phyloP scores from a whole-genome alignment of 2,329 filamentous ascomycete species.

The Talaromyces albobiverticillius region DNA sequence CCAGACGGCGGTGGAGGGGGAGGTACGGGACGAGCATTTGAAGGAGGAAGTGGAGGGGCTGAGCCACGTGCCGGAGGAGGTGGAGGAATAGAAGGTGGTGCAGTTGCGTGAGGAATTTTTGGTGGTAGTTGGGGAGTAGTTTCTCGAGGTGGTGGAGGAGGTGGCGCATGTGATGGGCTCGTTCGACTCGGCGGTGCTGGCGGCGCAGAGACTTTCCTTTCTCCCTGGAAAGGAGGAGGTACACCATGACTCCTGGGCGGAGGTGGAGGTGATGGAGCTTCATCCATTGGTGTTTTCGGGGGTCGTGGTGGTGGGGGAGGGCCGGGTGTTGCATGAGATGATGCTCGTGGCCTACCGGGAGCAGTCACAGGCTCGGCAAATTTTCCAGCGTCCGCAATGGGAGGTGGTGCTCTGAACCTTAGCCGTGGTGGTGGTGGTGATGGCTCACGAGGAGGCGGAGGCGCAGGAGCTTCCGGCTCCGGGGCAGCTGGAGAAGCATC shows the following conservation, averaged over 20 bases:
- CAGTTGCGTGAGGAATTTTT: conserved; percentile 36
- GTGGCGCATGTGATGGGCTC: conserved; percentile 60
- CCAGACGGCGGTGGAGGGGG: conserved; percentile 34
- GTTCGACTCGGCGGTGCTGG: conserved; percentile 70
- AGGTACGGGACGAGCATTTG: conserved; percentile 13
- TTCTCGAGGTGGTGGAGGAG: conserved; percentile 60
- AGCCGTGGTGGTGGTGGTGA: conserved; percentile 70
- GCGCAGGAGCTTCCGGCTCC: conserved; percentile 55
- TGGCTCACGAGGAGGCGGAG: conserved; percentile 64
- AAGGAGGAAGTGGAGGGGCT: conserved; percentile 43
- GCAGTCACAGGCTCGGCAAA: conserved; percentile 61
- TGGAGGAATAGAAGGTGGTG: conserved; percentile 39
- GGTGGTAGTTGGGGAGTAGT: conserved; percentile 39
- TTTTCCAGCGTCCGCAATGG: conserved; percentile 85
- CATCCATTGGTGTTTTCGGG: conserved; percentile 68
- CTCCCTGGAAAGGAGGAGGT: conserved; percentile 70
- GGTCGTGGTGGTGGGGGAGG: conserved; percentile 68
- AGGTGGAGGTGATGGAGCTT: conserved; percentile 51
- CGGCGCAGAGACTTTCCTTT: conserved; percentile 59
- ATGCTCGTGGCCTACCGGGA: conserved; percentile 49
- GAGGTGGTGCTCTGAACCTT: conserved; percentile 80
- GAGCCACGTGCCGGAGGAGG: conserved; percentile 49
- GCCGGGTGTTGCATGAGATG: conserved; percentile 50
- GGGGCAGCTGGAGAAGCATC: conserved; percentile 41
- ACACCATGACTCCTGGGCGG: conserved; percentile 60